Evolutionary conservation across 257 asterid species (phyloP).

Genomic region (Coffea eugenioides): DNA sequence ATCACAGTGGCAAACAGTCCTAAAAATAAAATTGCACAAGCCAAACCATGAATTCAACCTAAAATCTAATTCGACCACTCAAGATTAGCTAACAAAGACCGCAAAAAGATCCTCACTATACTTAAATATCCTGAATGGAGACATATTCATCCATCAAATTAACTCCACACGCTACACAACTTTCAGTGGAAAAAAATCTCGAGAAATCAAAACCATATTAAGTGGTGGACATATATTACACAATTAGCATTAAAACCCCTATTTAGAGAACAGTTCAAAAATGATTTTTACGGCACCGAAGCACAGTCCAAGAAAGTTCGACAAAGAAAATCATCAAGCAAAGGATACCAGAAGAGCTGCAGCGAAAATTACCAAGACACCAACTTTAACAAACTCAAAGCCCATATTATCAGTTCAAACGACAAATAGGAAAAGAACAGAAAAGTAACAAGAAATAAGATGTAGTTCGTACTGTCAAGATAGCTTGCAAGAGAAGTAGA

Average conservation of each 20-base stretch:
- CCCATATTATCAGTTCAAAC: neutral
- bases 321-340: neutral
- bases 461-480: slow-evolving; percentile 73
- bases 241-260: neutral
- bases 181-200: neutral
- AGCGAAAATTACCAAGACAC: neutral
- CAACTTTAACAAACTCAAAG: neutral
- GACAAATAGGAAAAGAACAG: neutral
- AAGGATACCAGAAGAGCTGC: neutral
- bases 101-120: neutral
- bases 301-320: neutral
- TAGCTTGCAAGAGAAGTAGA: slow-evolving; percentile 99
- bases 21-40: neutral
- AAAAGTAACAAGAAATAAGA: slow-evolving; percentile 7
- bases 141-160: too few species aligned
- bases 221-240: neutral
- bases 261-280: neutral
- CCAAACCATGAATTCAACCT: neutral
- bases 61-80: neutral
- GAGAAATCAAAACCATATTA: neutral
- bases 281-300: neutral
- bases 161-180: neutral
- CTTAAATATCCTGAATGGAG: neutral
- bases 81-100: neutral
- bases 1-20: neutral